Conservation (phyloP, 176 grass and related monocot genomes). For the Pharus latifolius region DNA sequence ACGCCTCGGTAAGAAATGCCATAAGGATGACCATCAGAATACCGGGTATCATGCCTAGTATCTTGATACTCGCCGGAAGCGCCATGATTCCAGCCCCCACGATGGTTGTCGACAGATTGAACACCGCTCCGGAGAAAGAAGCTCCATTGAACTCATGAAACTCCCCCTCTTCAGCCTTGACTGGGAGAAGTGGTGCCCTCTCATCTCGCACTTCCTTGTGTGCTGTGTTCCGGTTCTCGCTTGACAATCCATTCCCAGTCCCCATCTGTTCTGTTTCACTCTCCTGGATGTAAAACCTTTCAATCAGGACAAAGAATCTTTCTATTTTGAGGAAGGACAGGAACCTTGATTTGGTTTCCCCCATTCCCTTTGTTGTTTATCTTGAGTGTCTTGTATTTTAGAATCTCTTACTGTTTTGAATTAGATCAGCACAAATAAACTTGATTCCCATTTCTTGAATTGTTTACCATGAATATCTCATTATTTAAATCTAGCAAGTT, state of each 20-base stretch:
- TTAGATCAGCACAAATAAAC: too few relatives aligned
- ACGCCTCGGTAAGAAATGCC: constrained; percentile 64
- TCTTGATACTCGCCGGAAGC: constrained; percentile 69
- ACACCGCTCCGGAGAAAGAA: constrained; percentile 73
- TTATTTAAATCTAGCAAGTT: too few relatives aligned
- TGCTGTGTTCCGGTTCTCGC: background rate
- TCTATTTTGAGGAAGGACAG: too few relatives aligned
- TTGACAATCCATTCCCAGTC: constrained; percentile 5
- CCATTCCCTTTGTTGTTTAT: background rate
- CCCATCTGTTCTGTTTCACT: constrained; percentile 27
- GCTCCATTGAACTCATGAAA: constrained; percentile 38
- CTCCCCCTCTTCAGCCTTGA: constrained; percentile 24
- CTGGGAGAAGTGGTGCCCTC: constrained; percentile 28
- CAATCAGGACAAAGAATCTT: background rate
- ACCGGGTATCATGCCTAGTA: constrained; percentile 69
- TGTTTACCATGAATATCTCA: too few relatives aligned
- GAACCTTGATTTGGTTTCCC: background rate
- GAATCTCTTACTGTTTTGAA: too few relatives aligned
- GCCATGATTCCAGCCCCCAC: constrained; percentile 96
- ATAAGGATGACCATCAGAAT: constrained; percentile 68
- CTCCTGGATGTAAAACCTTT: constrained; percentile 2
- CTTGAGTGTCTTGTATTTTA: too few relatives aligned
- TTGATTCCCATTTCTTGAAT: too few relatives aligned
- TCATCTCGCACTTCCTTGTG: constrained; percentile 29
- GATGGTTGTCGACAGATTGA: constrained; percentile 75